Base-by-base conservation (phyloP, 1,284 basidiomycete species). In the Mrakiaceae sp. region DNA sequence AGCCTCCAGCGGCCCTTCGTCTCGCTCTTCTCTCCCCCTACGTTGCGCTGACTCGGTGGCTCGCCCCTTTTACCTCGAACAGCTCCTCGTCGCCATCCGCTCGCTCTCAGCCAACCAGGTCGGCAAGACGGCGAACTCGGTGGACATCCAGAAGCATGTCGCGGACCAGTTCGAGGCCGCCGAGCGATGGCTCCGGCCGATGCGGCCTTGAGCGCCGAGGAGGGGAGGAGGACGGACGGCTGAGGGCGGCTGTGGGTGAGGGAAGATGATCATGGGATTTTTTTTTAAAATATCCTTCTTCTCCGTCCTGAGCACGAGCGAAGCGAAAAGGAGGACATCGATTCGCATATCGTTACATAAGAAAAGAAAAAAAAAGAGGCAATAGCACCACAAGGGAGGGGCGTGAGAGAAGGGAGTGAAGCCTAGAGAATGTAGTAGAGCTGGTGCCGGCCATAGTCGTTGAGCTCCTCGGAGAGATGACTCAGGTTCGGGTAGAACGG, bases 101-200 rank as follows among this genome's bases (percentile, higher is more conserved):
- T 85, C 87, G 69, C 80, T 98, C 75, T 86, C 89, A 48, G 71
- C 74, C 76, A 85, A 85, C 64, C 88, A 94, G 75, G 84, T 84
- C 58, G 83, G 85, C 48, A 87, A 91, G 63, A 78, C 88, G 70
- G 81, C 83, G 55, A 66, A 70, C 53, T 71, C 72, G 55, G 68
- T 70, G 8, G 72, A 74, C 43, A 72, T 75, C 27, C 72, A 72
- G 58, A 70, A 71, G 44, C 72, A 93, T 74, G 78, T 98, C 75
- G 89, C 89, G 73, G 86, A 88, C 76, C 89, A 95, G 79, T 98
- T 98, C 77, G 91, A 95, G 79, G 85, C 85, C 65, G 95, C 95
- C 14, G 89, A 98, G 77, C 83, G 83, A 67, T 98, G 93, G 93
- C 79, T 98, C 71, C 84, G 82, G 71, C 92, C 90, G 64, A 92